These are phyloP conservation scores for Cyberlindnera sargentensis DNA, from an alignment of 805 yeast species.

Conservation along the genomic window DNA sequence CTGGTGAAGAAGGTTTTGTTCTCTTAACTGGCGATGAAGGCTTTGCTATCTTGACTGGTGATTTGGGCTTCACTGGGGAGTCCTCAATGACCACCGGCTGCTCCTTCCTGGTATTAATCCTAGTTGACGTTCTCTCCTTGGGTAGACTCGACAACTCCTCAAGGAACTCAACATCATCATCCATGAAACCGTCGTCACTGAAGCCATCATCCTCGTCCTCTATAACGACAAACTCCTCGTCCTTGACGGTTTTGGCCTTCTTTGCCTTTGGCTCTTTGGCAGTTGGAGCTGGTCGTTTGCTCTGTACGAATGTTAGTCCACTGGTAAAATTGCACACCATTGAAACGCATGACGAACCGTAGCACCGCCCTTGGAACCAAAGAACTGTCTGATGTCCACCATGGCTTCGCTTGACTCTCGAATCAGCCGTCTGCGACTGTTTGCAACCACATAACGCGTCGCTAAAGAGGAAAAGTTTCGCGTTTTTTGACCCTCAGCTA, in stretches of 20 bases:
- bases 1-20: conserved; percentile 2
- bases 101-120: neutral
- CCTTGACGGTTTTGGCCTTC: conserved; percentile 6
- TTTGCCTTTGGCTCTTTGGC: conserved; percentile 6
- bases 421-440: too few relatives aligned
- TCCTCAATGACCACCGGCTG: neutral
- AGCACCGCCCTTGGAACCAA: conserved; percentile 17
- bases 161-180: conserved; percentile 10
- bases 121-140: neutral
- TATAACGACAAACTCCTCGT: conserved; percentile 11
- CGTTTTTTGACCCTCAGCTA: too few relatives aligned
- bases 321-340: neutral
- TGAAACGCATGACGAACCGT: neutral
- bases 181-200: conserved; percentile 4
- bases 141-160: conserved; percentile 8
- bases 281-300: neutral
- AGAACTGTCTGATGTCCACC: conserved; percentile 36
- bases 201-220: conserved; percentile 19
- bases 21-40: conserved; percentile 2
- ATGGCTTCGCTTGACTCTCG: conserved; percentile 8
- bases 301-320: neutral
- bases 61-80: conserved; percentile 2
- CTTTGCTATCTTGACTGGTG: conserved; percentile 1
- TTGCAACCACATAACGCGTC: too few relatives aligned
- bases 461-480: too few relatives aligned